Percentiles rank a stretch among this genome's conserved stretches.
These are phyloP conservation scores for Boechera stricta DNA, from an alignment of 345 rosid species.

Conservation along the genomic window DNA sequence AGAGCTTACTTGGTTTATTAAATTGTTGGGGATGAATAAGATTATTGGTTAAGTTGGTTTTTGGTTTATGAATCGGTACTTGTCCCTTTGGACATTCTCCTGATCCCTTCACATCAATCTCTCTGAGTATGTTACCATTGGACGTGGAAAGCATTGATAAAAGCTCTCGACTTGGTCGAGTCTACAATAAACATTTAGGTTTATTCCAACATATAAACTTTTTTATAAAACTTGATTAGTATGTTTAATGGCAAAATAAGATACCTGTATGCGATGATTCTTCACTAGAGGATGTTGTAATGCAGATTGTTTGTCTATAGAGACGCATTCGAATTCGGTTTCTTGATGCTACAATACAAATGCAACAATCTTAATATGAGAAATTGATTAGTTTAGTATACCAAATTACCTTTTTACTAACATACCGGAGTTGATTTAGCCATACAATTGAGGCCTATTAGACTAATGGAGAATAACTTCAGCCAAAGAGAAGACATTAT, in stretches of 20 bases:
- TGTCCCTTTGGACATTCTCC: conserved; percentile 41
- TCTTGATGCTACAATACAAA: conserved; percentile 28
- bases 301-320: conserved; percentile 29
- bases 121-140: not conserved
- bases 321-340: conserved; percentile 36
- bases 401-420: not conserved
- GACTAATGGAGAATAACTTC: conserved; percentile 21
- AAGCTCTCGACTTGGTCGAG: conserved; percentile 35
- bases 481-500: conserved; percentile 35
- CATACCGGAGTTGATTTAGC: conserved; percentile 32
- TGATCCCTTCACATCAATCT: conserved; percentile 14
- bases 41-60: conserved; percentile 26
- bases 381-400: not conserved
- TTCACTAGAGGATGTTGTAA: conserved; percentile 32
- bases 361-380: not conserved
- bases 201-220: not conserved
- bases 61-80: conserved; percentile 37
- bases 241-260: not conserved
- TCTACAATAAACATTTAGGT: conserved; percentile 18
- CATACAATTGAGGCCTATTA: conserved; percentile 13
- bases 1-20: conserved; percentile 21
- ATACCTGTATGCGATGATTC: conserved; percentile 28
- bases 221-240: conserved; percentile 1
- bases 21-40: conserved; percentile 12
- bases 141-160: conserved; percentile 32